Evolutionary conservation across 1,284 basidiomycete genomes (phyloP), one percentile per base, ranked within the genome.

Genomic region (Bjerkandera adusta): DNA sequence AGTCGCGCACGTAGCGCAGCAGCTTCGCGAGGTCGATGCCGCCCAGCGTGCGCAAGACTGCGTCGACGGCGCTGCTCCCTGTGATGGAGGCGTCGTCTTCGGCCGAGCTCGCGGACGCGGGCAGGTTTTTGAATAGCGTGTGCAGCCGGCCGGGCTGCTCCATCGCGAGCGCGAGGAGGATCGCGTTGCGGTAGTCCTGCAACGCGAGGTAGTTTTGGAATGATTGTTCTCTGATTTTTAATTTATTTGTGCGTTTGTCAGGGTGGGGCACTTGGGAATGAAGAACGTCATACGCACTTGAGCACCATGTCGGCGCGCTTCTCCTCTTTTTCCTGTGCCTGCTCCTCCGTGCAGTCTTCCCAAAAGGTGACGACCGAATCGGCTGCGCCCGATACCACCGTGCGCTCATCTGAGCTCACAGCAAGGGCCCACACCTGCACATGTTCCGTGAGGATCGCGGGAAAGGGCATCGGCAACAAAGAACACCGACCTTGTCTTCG

Each of bases 361-460:
- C 96, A 99, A 64, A 97, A 86, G 1, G 89, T 93, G 48, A 97
- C 81, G 4, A 92, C 76, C 3, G 93, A 96, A 69, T 99, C 97
- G 1, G 95, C 95, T 3, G 92, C 94, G 6, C 90, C 96, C 13
- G 93, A 96, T 16, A 97, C 79, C 54, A 99, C 81, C 0, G 79
- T 89, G 24, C 71, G 71, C 59, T 93, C 92, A 59, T 94, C 85
- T 3, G 73, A 66, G 56, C 83, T 87, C 21, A 95, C 70, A 8
- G 89, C 84, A 6, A 98, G 75, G 1, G 92, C 92, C 97, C 95
- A 99, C 10, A 98, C 85, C 92, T 93, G 62, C 8, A 18, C 30
- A n/a, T n/a, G n/a, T n/a, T n/a, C n/a, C 32, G 18, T 22, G 26
- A n/a, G 35, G 16, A 36, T n/a, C 11, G 6, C n/a, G 26, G 22